Evolutionary conservation across 768 basidiomycete genomes (phyloP).

Genomic region (Panaeolus cyanescens): DNA sequence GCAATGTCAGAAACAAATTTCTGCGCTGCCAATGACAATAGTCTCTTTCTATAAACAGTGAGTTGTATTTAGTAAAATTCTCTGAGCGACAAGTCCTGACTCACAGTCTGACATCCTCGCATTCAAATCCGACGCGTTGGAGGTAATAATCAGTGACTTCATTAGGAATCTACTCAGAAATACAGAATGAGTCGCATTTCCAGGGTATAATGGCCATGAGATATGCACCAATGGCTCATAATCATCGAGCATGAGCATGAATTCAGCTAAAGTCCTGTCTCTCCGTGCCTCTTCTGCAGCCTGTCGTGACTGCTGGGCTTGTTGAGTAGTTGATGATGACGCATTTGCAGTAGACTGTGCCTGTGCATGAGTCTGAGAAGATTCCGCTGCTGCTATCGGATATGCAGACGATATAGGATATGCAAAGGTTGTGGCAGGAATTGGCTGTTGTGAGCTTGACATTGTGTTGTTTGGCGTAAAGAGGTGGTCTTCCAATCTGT

Average conservation of each 20-base stretch:
- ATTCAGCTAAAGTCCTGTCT: conserved; percentile 89
- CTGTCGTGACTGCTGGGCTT: conserved; percentile 58
- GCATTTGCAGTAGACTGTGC: conserved; percentile 18
- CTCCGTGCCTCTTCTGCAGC: conserved; percentile 82
- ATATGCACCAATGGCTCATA: conserved; percentile 87
- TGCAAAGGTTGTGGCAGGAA: conserved; percentile 23
- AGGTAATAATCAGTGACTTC: conserved; percentile 98
- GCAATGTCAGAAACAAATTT: conserved; percentile 98
- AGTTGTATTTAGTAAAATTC: background rate
- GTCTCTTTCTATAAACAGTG: conserved; percentile 74
- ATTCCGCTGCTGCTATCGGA: conserved; percentile 18
- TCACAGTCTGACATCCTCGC: conserved; percentile 89
- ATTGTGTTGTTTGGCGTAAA: conserved; percentile 21
- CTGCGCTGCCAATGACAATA: conserved; percentile 93
- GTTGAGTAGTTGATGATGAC: conserved; percentile 32
- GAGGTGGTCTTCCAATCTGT: background rate
- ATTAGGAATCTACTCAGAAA: conserved; percentile 76
- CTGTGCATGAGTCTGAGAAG: conserved; percentile 14
- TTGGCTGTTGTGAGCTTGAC: conserved; percentile 33
- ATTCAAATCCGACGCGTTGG: conserved; percentile 94
- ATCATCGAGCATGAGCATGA: conserved; percentile 94
- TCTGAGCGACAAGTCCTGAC: conserved; percentile 1
- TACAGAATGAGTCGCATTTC: background rate
- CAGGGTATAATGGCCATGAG: background rate
- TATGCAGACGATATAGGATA: conserved; percentile 31